Percentiles rank a stretch among this genome's conserved stretches.
These are phyloP conservation scores for Lipomyces chichibuensis DNA, from an alignment of 805 yeast genomes.

Conservation along the genomic window DNA sequence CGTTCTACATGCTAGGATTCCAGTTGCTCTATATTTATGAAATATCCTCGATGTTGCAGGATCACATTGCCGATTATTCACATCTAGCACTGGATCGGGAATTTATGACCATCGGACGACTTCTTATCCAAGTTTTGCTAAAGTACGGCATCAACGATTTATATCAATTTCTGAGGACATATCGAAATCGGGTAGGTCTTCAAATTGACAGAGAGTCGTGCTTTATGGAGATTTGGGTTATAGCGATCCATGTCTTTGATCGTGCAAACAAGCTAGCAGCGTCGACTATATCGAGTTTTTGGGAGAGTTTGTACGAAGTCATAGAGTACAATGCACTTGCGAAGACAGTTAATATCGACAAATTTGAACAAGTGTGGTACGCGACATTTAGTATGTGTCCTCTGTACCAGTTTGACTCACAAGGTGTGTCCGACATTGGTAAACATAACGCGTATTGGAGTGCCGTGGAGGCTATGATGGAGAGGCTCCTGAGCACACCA, in stretches of 20 bases:
- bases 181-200: constrained; percentile 21
- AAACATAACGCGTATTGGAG: constrained; percentile 19
- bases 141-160: constrained; percentile 29
- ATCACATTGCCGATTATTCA: constrained; percentile 11
- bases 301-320: constrained; percentile 22
- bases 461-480: constrained; percentile 24
- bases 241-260: constrained; percentile 26
- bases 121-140: constrained; percentile 25
- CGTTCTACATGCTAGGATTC: constrained; percentile 29
- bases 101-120: constrained; percentile 16
- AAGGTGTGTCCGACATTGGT: constrained; percentile 15
- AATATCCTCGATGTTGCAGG: constrained; percentile 18
- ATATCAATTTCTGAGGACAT: constrained; percentile 25
- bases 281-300: constrained; percentile 14
- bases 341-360: constrained; percentile 16
- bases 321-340: constrained; percentile 14
- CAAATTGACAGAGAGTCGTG: constrained; percentile 18
- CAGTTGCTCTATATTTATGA: constrained; percentile 30
- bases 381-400: constrained; percentile 33
- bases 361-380: constrained; percentile 33
- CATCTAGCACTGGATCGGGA: constrained; percentile 28
- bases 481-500: constrained; percentile 10
- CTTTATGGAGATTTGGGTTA: constrained; percentile 34
- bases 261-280: constrained; percentile 1
- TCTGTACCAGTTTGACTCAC: constrained; percentile 29